These are phyloP conservation scores for Zostera marina DNA, from an alignment of 116 monocot genomes.

Conservation along the genomic window DNA sequence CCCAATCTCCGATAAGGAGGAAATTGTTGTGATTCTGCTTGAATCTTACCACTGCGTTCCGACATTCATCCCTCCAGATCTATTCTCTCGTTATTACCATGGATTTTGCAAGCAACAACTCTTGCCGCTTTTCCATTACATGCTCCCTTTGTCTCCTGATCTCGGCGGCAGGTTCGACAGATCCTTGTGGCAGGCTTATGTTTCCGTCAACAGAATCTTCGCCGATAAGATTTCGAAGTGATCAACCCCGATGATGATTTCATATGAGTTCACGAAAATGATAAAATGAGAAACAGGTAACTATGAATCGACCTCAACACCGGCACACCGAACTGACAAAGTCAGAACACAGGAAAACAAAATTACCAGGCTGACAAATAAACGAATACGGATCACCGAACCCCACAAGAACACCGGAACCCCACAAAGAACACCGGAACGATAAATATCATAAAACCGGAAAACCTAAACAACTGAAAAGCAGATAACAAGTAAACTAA, in stretches of 20 bases:
- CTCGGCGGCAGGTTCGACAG: constrained; percentile 79
- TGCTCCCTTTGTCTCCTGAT: constrained; percentile 76
- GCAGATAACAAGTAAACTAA: too few species aligned
- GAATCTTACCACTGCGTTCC: constrained; percentile 58
- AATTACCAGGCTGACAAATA: too few species aligned
- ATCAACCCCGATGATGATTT: constrained; percentile 79
- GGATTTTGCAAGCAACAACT: constrained; percentile 94
- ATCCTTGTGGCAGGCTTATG: constrained; percentile 72
- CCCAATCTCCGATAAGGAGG: constrained; percentile 49
- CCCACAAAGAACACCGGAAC: too few species aligned
- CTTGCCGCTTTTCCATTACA: constrained; percentile 90
- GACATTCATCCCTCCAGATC: constrained; percentile 52
- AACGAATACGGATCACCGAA: too few species aligned
- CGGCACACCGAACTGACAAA: too few species aligned
- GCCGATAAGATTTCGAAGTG: constrained; percentile 79
- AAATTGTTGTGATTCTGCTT: constrained; percentile 42
- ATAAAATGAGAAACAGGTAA: too few species aligned
- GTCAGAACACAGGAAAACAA: too few species aligned
- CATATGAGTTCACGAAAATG: constrained; percentile 92
- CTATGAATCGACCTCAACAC: too few species aligned
- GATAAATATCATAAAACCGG: too few species aligned
- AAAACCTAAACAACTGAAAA: too few species aligned
- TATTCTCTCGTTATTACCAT: constrained; percentile 59
- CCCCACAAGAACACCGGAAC: too few species aligned
- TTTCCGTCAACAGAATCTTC: constrained; percentile 87